These are phyloP conservation scores for Russula foetens DNA, from an alignment of 768 basidiomycete species.

Conservation along the genomic window DNA sequence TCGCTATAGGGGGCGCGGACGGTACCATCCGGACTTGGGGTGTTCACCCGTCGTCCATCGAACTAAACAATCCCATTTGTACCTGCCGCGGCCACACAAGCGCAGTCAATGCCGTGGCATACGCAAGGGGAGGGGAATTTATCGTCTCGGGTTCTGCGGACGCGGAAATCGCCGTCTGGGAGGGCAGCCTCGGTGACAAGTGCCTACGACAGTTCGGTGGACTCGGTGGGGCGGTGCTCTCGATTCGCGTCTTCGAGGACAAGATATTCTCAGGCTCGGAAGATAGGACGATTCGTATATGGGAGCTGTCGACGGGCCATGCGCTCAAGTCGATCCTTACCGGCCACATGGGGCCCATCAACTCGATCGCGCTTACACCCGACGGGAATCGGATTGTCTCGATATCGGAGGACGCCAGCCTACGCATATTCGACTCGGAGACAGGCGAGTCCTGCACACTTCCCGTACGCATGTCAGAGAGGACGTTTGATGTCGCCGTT, in stretches of 20 bases:
- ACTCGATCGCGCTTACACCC: not conserved
- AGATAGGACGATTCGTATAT: slow-evolving; percentile 11
- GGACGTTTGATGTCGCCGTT: not conserved
- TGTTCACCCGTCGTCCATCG: not conserved
- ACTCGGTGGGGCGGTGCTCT: not conserved
- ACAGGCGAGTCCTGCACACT: slow-evolving; percentile 1
- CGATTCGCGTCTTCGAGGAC: not conserved
- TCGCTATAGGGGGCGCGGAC: slow-evolving; percentile 5
- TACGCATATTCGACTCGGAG: slow-evolving; percentile 9
- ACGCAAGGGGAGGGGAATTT: not conserved
- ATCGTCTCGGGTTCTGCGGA: slow-evolving; percentile 6
- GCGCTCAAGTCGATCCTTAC: slow-evolving; percentile 23
- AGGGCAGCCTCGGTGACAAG: not conserved
- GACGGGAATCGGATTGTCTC: slow-evolving; percentile 3
- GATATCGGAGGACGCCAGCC: slow-evolving; percentile 2
- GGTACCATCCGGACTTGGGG: slow-evolving; percentile 1
- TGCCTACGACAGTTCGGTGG: not conserved
- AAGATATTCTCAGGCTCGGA: slow-evolving; percentile 9
- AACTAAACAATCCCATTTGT: not conserved
- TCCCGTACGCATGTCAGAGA: not conserved
- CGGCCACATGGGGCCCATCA: slow-evolving; percentile 19
- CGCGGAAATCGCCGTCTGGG: slow-evolving; percentile 6
- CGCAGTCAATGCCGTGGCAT: slow-evolving; percentile 5
- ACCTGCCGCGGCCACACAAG: slow-evolving; percentile 21
- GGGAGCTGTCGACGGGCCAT: slow-evolving; percentile 1